Conservation (phyloP, 2,329 filamentous ascomycete genomes). For the Hymenoscyphus linearis region DNA sequence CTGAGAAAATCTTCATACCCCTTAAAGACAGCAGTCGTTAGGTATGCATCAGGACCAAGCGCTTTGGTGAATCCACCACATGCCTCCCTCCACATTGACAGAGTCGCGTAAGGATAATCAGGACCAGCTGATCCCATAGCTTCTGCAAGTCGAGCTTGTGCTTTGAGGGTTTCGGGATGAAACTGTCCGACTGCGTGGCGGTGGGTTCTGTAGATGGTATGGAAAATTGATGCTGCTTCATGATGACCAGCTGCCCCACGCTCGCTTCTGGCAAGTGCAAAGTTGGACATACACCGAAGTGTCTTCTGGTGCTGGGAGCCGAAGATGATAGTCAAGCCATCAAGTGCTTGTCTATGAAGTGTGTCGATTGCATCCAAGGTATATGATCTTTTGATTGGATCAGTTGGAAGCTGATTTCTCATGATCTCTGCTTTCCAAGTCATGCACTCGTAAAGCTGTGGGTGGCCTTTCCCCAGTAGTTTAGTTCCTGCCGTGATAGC, state of each 20-base stretch:
- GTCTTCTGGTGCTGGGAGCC: slow-evolving; percentile 25
- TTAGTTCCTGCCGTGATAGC: slow-evolving; percentile 16
- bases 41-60: slow-evolving; percentile 21
- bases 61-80: slow-evolving; percentile 22
- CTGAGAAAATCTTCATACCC: slow-evolving; percentile 25
- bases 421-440: slow-evolving; percentile 28
- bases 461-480: slow-evolving; percentile 21
- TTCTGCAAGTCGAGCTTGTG: slow-evolving; percentile 20
- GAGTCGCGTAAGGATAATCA: slow-evolving; percentile 17
- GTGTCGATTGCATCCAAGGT: slow-evolving; percentile 19
- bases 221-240: slow-evolving; percentile 20
- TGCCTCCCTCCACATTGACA: slow-evolving; percentile 23
- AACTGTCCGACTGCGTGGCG: slow-evolving; percentile 20
- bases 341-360: slow-evolving; percentile 20
- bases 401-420: slow-evolving; percentile 18
- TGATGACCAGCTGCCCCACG: slow-evolving; percentile 14
- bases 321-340: slow-evolving; percentile 21
- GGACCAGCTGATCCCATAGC: slow-evolving; percentile 16
- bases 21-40: slow-evolving; percentile 20
- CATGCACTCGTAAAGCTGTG: slow-evolving; percentile 21
- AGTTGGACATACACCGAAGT: slow-evolving; percentile 20
- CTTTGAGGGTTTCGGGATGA: slow-evolving; percentile 25
- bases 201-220: slow-evolving; percentile 18
- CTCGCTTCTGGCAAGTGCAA: slow-evolving; percentile 22
- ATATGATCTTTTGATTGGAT: slow-evolving; percentile 13